These are phyloP conservation scores for Acanthamoeba castellanii DNA, from an alignment of 208 protist species.

Conservation along the genomic window DNA sequence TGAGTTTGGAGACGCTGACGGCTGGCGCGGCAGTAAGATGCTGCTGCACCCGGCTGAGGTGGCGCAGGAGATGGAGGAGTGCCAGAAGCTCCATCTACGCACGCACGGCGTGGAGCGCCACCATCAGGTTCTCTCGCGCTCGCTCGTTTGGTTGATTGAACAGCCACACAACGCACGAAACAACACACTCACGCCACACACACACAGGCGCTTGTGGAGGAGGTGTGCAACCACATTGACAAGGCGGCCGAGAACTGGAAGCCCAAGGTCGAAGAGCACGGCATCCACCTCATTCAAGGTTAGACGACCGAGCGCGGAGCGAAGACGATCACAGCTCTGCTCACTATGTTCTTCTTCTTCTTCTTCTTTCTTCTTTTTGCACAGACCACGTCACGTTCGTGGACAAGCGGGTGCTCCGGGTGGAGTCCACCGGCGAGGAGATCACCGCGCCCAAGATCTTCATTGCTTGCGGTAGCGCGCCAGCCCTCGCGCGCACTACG, in stretches of 20 bases:
- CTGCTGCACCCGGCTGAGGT: constrained; percentile 78
- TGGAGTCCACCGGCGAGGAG: background rate
- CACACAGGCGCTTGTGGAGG: constrained; percentile 67
- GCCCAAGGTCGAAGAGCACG: background rate
- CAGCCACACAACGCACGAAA: background rate
- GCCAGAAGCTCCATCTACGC: background rate
- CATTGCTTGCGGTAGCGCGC: constrained; percentile 65
- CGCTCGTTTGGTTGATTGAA: background rate
- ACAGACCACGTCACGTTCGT: constrained; percentile 67
- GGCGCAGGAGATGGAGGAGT: constrained; percentile 62
- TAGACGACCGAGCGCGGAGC: too few relatives aligned
- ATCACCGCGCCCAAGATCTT: constrained; percentile 77
- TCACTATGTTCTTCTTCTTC: too few relatives aligned
- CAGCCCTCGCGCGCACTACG: background rate
- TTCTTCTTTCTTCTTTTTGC: too few relatives aligned
- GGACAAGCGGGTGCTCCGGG: constrained; percentile 53
- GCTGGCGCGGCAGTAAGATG: constrained; percentile 16
- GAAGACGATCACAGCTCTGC: too few relatives aligned
- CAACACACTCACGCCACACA: background rate
- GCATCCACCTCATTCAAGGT: constrained; percentile 48
- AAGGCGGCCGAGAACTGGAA: background rate
- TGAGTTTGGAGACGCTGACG: background rate
- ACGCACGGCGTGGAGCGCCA: background rate
- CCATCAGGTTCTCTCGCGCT: background rate
- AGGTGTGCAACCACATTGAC: constrained; percentile 16